These are phyloP conservation scores for Gossypium ekmanianum DNA, from an alignment of 345 rosid species.

Conservation along the genomic window DNA sequence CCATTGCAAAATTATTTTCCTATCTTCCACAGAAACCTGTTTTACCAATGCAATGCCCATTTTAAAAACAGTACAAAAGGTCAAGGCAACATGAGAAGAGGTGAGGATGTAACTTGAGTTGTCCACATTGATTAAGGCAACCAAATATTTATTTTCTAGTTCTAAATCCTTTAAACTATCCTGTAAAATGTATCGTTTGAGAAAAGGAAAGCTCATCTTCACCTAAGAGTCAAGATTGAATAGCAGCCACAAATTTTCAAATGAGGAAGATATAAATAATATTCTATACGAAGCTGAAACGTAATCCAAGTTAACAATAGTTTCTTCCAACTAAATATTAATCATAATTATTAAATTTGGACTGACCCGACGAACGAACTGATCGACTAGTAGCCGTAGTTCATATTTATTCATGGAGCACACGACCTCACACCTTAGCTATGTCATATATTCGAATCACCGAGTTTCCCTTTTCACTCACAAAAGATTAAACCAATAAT, in stretches of 20 bases:
- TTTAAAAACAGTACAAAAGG: no score
- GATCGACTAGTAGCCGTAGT: not conserved
- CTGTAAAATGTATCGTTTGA: not conserved
- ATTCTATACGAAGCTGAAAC: not conserved
- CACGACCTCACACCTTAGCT: not conserved
- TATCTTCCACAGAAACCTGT: no score
- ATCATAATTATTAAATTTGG: not conserved
- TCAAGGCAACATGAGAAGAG: no score
- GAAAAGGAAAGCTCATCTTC: not conserved
- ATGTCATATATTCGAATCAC: constrained; percentile 22
- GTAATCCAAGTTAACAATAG: not conserved
- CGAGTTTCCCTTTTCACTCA: constrained; percentile 13
- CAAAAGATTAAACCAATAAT: constrained; percentile 27
- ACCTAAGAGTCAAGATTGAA: not conserved
- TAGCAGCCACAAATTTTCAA: not conserved
- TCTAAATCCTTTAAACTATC: not conserved
- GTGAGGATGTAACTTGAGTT: no score
- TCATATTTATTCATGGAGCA: constrained; percentile 4
- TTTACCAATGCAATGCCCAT: no score
- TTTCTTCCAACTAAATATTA: no score
- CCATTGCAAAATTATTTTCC: no score
- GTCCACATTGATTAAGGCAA: no score
- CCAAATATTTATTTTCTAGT: no score
- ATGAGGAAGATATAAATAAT: not conserved
- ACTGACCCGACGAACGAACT: not conserved